Base-by-base conservation (phyloP, 768 basidiomycete genomes). In the Sarcodon aspratus region DNA sequence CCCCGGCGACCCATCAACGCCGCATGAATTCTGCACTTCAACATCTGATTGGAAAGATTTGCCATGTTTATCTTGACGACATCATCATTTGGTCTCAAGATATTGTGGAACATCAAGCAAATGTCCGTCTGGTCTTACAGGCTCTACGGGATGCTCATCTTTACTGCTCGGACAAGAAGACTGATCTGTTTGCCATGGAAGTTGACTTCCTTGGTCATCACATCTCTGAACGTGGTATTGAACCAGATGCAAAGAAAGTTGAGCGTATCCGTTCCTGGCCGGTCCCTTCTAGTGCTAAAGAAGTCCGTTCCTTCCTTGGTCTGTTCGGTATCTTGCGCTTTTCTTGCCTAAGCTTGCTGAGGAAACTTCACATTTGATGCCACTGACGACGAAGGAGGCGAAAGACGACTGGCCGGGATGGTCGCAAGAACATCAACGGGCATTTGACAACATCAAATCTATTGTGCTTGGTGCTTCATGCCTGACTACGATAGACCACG, bases 51-150 rank as follows among this genome's bases (percentile, higher is more conserved):
- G 70, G 73, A 0, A 56, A 57, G 1, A 64, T 73, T 40, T 69
- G 69, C 46, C 67, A 74, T 48, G 61, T 71, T 0, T 74, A 75
- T 50, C 56, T 74, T 0, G 69, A 75, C 48, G 65, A 74, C 46
- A 69, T 74, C 37, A 57, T 75, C 12, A 70, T 74, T 21, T 74
- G 68, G 66, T 75, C 70, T 0, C 9, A 69, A 0, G 50, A 57
- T 0, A 12, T 66, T 0, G 66, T 54, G 9, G 62, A 61, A 12
- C 64, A 66, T 45, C 21, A 45, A 6, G 11, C 36, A 9, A 49
- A 65, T 44, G 52, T 64, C 10, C 9, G 21, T 3, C 46, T 44
- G 12, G 47, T 65, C 9, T 47, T 65, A 12, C 7, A 35, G 0
- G 53, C 55, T 0, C 51, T 65, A 2, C 54, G 55, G 0, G 32